These are phyloP conservation scores for sorghum (Sorghum bicolor) DNA, from an alignment of 176 grass and related monocot species.

Conservation along the genomic window DNA sequence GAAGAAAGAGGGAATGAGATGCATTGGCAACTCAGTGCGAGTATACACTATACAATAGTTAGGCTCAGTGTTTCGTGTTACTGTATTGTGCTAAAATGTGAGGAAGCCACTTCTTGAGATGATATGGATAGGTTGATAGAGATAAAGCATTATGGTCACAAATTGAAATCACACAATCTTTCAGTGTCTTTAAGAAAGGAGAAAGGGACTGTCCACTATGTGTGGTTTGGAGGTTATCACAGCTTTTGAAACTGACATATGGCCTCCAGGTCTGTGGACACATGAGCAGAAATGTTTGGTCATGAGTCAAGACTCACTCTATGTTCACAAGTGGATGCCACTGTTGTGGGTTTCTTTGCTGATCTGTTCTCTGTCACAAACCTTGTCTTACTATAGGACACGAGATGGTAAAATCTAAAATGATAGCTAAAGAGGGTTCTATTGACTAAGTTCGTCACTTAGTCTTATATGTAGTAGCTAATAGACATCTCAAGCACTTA, in stretches of 20 bases:
- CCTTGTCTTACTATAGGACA: neutral
- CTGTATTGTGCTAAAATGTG: neutral
- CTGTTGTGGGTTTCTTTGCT: neutral
- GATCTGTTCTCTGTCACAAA: neutral
- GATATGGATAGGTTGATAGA: conserved; percentile 1
- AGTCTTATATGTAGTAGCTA: neutral
- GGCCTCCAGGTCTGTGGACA: neutral
- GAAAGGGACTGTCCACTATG: neutral
- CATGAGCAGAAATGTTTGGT: neutral
- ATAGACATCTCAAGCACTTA: too few species aligned
- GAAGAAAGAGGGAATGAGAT: conserved; percentile 3
- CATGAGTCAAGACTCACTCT: neutral
- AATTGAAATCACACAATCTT: neutral
- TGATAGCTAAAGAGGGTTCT: neutral
- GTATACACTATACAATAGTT: neutral
- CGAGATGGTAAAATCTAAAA: neutral
- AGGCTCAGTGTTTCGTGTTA: neutral
- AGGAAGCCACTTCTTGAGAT: neutral
- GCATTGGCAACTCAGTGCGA: neutral
- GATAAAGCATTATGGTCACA: neutral
- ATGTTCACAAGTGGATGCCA: conserved; percentile 1
- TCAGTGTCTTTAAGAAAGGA: neutral
- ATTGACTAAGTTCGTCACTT: neutral
- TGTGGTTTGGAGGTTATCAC: neutral
- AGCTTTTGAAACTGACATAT: neutral